A percentile compares a stretch with the other conserved stretches of the same genome.
These are phyloP conservation scores for peach (Prunus persica) DNA, from an alignment of 306 rosid species.

Conservation along the genomic window Prunus_persica_NCBIv2 NC_034010.1:24550001-24550500, in stretches of 20 bases:
- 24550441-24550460: neutral
- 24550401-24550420: slow-evolving; percentile 13
- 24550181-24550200: neutral
- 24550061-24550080: slow-evolving; percentile 20
- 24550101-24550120: slow-evolving; percentile 24
- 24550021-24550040: slow-evolving; percentile 4
- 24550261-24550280: slow-evolving; percentile 10
- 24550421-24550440: neutral
- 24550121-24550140: slow-evolving; percentile 15
- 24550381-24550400: slow-evolving; percentile 4
- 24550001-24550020: neutral
- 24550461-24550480: slow-evolving; percentile 25
- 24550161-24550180: neutral
- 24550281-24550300: slow-evolving; percentile 12
- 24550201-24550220: neutral
- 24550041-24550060: slow-evolving; percentile 18
- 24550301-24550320: slow-evolving; percentile 7
- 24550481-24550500: slow-evolving; percentile 7
- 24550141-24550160: slow-evolving; percentile 15
- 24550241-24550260: slow-evolving; percentile 4
- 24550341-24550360: neutral
- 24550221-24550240: slow-evolving; percentile 16
- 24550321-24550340: neutral
- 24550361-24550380: slow-evolving; percentile 4
- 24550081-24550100: slow-evolving; percentile 21